phyloP scores from a whole-genome alignment of 345 rosid genomes.

The Fremontodendron californicum region DNA sequence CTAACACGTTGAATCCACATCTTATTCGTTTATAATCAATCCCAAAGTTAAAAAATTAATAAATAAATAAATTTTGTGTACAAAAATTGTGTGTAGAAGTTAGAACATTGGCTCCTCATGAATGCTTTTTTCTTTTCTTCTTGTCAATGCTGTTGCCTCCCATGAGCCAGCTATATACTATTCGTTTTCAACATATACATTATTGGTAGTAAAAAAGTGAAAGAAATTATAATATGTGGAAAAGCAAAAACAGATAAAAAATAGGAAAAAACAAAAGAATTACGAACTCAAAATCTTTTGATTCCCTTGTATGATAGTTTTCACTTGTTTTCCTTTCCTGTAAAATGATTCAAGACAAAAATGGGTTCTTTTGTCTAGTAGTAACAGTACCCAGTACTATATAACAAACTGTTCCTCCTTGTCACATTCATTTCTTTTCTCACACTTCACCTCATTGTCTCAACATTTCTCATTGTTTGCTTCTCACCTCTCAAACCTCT shows the following conservation, averaged over 20 bases:
- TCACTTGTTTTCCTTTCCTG: not conserved
- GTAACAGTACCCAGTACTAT: not conserved
- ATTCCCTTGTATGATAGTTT: not conserved
- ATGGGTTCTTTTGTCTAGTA: constrained; percentile 1
- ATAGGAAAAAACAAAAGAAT: not conserved
- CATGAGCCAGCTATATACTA: not conserved
- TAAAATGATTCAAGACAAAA: constrained; percentile 1
- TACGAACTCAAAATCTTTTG: not conserved
- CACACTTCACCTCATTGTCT: constrained; percentile 15
- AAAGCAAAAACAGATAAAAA: not conserved
- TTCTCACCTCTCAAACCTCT: not conserved
- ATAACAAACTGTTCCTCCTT: not conserved
- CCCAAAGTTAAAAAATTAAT: not conserved
- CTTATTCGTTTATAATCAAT: not conserved
- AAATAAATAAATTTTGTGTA: not conserved
- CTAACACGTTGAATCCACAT: not conserved
- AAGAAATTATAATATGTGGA: not conserved
- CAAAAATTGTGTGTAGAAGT: not conserved
- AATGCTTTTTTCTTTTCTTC: not conserved
- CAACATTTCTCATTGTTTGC: not conserved
- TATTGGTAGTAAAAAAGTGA: not conserved
- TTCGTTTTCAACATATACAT: not conserved
- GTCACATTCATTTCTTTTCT: constrained; percentile 20
- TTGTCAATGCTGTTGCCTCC: not conserved
- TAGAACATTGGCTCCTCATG: constrained; percentile 7